Evolutionary conservation across 768 basidiomycete genomes (phyloP).

Genomic region (Plicaturopsis crispa): DNA sequence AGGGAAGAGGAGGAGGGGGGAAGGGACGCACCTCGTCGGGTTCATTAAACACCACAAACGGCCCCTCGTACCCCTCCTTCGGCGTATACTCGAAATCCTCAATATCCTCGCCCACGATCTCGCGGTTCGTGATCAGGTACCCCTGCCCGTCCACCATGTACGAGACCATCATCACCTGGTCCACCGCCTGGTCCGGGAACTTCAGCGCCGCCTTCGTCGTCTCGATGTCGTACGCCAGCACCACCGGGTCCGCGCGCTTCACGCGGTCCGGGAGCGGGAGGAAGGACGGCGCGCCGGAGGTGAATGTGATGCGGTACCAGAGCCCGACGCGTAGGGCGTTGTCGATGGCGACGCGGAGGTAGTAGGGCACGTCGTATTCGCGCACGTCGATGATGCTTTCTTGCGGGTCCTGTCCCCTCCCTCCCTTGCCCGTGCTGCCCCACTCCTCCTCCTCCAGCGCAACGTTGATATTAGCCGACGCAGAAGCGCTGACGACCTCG

Average conservation of each 20-base stretch:
- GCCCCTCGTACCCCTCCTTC: constrained; percentile 95
- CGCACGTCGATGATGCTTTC: constrained; percentile 92
- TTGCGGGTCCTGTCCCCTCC: constrained; percentile 70
- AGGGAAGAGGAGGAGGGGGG: neutral
- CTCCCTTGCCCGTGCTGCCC: constrained; percentile 28
- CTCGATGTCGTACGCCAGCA: constrained; percentile 99
- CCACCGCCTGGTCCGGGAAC: constrained; percentile 91
- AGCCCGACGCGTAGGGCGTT: constrained; percentile 94
- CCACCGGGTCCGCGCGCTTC: constrained; percentile 97
- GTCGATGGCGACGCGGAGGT: constrained; percentile 98
- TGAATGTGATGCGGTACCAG: constrained; percentile 92
- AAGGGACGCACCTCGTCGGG: constrained; percentile 64
- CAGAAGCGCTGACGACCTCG: constrained; percentile 82
- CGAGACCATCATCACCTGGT: constrained; percentile 99
- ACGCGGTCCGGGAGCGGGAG: constrained; percentile 72
- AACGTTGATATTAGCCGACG: constrained; percentile 46
- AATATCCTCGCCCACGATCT: constrained; percentile 95
- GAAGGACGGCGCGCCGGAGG: constrained; percentile 72
- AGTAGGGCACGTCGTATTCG: constrained; percentile 96
- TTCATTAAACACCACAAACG: constrained; percentile 94
- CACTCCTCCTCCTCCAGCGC: constrained; percentile 56
- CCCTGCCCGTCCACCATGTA: constrained; percentile 99
- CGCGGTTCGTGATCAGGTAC: constrained; percentile 94
- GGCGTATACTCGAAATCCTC: constrained; percentile 99
- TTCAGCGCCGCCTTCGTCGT: constrained; percentile 99